A percentile compares a stretch with the other conserved stretches of the same genome.
Conservation (phyloP, 768 basidiomycete species). For the Myochromella boudieri region DNA sequence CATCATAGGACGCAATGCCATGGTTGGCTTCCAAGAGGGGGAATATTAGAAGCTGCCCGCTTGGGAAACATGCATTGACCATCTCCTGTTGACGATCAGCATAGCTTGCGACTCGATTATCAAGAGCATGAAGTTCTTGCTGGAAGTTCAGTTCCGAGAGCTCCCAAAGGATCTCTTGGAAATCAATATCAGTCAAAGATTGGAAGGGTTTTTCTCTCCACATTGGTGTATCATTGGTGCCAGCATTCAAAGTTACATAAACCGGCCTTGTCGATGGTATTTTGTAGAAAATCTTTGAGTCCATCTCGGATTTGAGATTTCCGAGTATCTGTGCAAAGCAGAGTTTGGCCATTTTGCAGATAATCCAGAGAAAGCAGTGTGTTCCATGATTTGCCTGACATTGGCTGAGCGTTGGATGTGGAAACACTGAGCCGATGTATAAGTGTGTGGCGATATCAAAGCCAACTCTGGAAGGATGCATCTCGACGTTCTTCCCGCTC, state of each 20-base stretch:
- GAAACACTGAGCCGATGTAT: constrained; percentile 2
- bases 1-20: constrained; percentile 4
- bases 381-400: constrained; percentile 10
- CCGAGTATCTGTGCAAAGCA: background rate
- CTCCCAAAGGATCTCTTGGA: too few relatives aligned
- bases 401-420: background rate
- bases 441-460: background rate
- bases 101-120: background rate
- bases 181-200: too few relatives aligned
- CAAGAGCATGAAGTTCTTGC: background rate
- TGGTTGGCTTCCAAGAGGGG: constrained; percentile 7
- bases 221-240: background rate
- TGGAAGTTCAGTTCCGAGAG: too few relatives aligned
- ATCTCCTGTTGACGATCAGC: background rate
- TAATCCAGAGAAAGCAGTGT: constrained; percentile 1
- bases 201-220: background rate
- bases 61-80: too few relatives aligned
- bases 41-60: background rate
- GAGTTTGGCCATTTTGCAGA: background rate
- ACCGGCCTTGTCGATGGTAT: background rate
- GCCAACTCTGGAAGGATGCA: constrained; percentile 2
- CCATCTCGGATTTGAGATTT: background rate
- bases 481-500: background rate
- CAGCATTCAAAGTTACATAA: background rate
- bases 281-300: constrained; percentile 7